Evolutionary conservation across 1,139 yeast species (phyloP).

Genomic region (Saccharomyces hybrid): DNA sequence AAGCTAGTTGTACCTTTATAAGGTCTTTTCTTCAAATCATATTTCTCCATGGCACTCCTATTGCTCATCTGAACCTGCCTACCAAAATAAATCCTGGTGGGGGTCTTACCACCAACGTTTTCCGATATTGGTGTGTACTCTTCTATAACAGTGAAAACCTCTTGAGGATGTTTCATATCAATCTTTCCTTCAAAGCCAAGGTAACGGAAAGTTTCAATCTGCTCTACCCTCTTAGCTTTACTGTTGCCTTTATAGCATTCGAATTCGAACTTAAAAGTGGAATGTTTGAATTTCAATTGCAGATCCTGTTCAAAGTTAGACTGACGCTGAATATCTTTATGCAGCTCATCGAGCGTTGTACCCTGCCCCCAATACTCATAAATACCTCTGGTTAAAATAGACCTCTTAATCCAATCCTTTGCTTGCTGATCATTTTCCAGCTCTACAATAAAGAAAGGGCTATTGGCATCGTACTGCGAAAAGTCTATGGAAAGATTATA

Average conservation of each 20-base stretch:
- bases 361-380: constrained; percentile 87
- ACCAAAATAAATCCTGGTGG: constrained; percentile 65
- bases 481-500: constrained; percentile 53
- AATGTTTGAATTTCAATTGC: constrained; percentile 32
- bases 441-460: constrained; percentile 67
- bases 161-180: constrained; percentile 70
- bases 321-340: constrained; percentile 41
- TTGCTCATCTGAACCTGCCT: constrained; percentile 61
- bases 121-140: constrained; percentile 48
- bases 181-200: constrained; percentile 72
- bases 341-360: constrained; percentile 46
- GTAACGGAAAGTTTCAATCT: constrained; percentile 68
- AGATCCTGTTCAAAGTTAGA: constrained; percentile 20
- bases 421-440: constrained; percentile 65
- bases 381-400: constrained; percentile 65
- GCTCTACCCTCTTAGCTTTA: constrained; percentile 42
- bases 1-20: constrained; percentile 95
- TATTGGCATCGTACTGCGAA: constrained; percentile 45
- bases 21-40: constrained; percentile 73
- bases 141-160: constrained; percentile 65
- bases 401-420: constrained; percentile 49
- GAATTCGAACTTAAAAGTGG: constrained; percentile 75
- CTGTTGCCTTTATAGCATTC: constrained; percentile 67
- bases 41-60: constrained; percentile 62
- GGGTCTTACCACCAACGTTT: constrained; percentile 45